phyloP scores from a whole-genome alignment of 169 alveolate species.

The Plasmodium relictum region DNA sequence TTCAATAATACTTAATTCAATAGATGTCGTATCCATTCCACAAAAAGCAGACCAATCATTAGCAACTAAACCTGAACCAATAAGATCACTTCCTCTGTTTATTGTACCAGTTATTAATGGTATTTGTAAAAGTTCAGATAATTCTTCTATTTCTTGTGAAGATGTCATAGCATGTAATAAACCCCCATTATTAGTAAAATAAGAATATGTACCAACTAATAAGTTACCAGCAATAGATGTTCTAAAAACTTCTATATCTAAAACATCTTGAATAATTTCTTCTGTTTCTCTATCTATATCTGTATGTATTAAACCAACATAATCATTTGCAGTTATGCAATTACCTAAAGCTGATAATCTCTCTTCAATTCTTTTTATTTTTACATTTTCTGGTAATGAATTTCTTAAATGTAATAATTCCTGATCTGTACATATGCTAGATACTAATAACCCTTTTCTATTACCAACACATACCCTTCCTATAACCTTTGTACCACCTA shows the following conservation, averaged over 20 bases:
- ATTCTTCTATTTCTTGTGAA: conserved; percentile 98
- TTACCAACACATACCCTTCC: conserved; percentile 98
- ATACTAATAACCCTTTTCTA: conserved; percentile 97
- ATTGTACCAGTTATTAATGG: conserved; percentile 99
- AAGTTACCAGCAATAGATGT: conserved; percentile 99
- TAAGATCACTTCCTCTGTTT: conserved; percentile 98
- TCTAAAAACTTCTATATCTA: conserved; percentile 98
- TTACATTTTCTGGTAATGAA: conserved; percentile 96
- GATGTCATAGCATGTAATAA: conserved; percentile 97
- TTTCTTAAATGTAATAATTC: conserved; percentile 97
- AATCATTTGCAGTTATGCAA: conserved; percentile 98
- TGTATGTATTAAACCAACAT: conserved; percentile 97
- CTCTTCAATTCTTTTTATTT: conserved; percentile 98
- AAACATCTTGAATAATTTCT: conserved; percentile 97
- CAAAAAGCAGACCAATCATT: conserved; percentile 99
- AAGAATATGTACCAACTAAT: conserved; percentile 98
- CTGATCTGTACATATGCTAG: conserved; percentile 97
- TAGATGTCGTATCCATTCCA: conserved; percentile 99
- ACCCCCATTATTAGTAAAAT: conserved; percentile 97
- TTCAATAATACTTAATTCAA: conserved; percentile 97
- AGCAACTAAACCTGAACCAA: conserved; percentile 95
- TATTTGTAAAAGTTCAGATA: conserved; percentile 94
- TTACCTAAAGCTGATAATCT: conserved; percentile 98
- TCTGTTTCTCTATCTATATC: conserved; percentile 99
- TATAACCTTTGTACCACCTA: conserved; percentile 97